Evolutionary conservation across 192 early-diverging fungal genomes (phyloP), one percentile per base, ranked within the genome.

Genomic region (Linderina pennispora): DNA sequence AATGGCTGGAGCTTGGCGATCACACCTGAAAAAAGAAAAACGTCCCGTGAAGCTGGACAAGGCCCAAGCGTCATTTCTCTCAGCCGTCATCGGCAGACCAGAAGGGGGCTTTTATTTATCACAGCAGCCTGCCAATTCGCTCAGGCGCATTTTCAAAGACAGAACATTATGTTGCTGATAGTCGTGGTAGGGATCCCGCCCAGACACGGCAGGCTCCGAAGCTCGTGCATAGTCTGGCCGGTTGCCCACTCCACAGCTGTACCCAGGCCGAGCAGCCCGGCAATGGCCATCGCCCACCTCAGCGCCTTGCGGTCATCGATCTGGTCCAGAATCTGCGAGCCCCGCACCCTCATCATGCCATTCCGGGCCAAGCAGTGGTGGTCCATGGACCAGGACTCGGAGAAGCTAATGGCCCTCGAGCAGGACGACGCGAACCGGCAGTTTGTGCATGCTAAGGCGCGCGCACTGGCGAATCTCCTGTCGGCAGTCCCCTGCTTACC

Each of bases 371-470:
- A 11, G 11, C 28, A 31, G 11, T 31, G 28, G 28, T 11, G 6
- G 28, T 31, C 28, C 5, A 31, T 31, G 6, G 28, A 31, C 28
- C 28, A 31, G 11, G 28, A 8, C 6, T 5, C 28, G 28, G 28
- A 8, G 11, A 31, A 31, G 28, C 28, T 31, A 5, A 11, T 16
- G 43, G 43, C 2, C 13, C 23, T 18, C 25, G 43, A 32, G 43
- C 26, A 44, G 2, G 43, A 28, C 4, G 43, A 44, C 6, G 43
- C 43, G 18, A 44, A 44, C 15, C 43, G 43, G 17, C 28, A 44
- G 25, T 31, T 11, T 5, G 6, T 11, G 11, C 28, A 31, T 31
- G 6, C 11, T 11, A 31, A 11, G 5, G 28, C 11, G 28, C 28
- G 28, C 28, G n/a, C n/a, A n/a, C n/a, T n/a, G 22, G 18, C 16